Base-by-base conservation (phyloP, 805 yeast species). In the Naumovozyma castellii region DNA sequence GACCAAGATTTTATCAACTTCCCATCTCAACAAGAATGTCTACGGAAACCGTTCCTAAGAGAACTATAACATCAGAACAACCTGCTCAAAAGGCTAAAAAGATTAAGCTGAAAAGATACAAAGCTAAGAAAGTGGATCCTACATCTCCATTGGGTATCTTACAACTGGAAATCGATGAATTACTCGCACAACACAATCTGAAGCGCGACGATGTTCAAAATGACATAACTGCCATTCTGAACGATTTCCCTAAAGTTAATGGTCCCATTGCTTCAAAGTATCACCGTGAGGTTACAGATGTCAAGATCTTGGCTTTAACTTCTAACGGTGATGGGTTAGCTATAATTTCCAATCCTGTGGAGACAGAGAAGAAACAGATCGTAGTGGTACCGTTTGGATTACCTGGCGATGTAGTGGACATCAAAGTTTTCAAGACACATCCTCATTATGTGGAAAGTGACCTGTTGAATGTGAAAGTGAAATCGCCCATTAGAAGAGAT, bases 291-390 rank as follows among this genome's bases (percentile, higher is more conserved):
- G 82, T 80, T 2, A 56, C 62, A 1, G 65, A 76, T 41, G 86
- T 85, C 15, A 61, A 71, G 43, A 68, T 92, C 36, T 50, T 72
- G 25, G 68, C 66, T 35, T 62, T 82, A 13, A 68, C 85, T 9
- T 80, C 95, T 2, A 84, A 78, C 45, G 97, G 97, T 40, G 95
- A 87, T 46, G 97, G 97, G 1, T 51, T 90, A 17, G 95, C 84
- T 0, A 43, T 86, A 3, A 69, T 83, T 36, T 64, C 70, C 3
- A 78, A 78, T 49, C 88, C 92, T 1, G 72, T 67, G 5, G 68
- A 65, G 14, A 37, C 48, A 2, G 47, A 44, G 4, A 56, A 57
- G 32, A 66, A 67, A 38, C 88, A 83, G 57, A 68, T 88, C 6
- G 86, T 78, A 1, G 65, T 85, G 3, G 73, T 92, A 5, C 98